Evolutionary conservation across 1,284 basidiomycete genomes (phyloP), one percentile per base, ranked within the genome.

Genomic region (Vanrija sp.): DNA sequence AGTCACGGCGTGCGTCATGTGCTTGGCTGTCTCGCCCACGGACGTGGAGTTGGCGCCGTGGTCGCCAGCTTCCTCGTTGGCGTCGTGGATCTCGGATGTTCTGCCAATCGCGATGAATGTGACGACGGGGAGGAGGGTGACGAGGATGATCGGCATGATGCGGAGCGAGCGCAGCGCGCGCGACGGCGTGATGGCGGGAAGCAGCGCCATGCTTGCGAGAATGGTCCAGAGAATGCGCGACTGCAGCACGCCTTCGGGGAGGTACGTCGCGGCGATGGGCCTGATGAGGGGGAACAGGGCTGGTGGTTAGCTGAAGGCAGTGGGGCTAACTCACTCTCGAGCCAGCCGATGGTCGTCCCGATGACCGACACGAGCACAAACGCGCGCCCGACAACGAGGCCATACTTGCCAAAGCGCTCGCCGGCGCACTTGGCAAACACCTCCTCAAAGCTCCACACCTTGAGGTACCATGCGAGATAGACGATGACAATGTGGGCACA

Each of bases 401-500:
- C 75, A 40, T 68, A 67, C 19, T 51, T 56, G 1, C 71, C 68
- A 46, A 66, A 74, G 38, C 61, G 62, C 28, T 65, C 71, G 34
- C 64, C 68, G 10, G 65, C 71, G 53, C 50, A 62, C 2, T 61
- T 57, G 1, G 68, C 72, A 34, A 72, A 73, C 9, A 76, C 73
- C n/a, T 76, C 72, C 53, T 78, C 75, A 53, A 77, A 76, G 9
- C 65, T 66, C 10, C 60, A 58, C 1, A 75, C 75, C 48, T 76
- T 76, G 45, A 78, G 69, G 60, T 78, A 78, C 75, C 74, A 74
- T 1, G 73, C 64, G 2, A 77, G 68, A 55, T 78, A 77, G 44
- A 76, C 73, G 21, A 75, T 73, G 40, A 78, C 76, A 21, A 78
- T 73, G 46, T 76, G 74, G 1, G 75, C 74, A 44, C 74, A 76